A percentile compares a stretch with the other conserved stretches of the same genome.
These are phyloP conservation scores for Podila epigama DNA, from an alignment of 192 early-diverging fungal species.

Conservation along the genomic window DNA sequence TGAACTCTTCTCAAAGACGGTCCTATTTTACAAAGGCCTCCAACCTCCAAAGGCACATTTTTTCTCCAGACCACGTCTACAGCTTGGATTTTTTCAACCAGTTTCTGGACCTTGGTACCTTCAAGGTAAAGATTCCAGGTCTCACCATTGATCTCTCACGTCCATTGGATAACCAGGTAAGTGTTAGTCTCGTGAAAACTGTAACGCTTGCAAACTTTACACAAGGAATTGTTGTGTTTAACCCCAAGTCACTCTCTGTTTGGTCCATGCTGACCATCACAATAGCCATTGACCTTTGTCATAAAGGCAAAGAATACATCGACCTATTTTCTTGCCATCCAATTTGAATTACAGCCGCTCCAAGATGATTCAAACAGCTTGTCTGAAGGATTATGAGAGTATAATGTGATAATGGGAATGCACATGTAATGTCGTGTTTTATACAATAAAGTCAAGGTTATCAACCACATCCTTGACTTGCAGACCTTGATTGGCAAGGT, in stretches of 20 bases:
- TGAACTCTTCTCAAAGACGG: not conserved
- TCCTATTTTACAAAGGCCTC: slow-evolving; percentile 14
- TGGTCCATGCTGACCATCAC: not conserved
- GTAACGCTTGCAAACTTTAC: too few species aligned
- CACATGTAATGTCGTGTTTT: not conserved
- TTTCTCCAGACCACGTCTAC: slow-evolving; percentile 14
- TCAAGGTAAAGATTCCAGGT: slow-evolving; percentile 20
- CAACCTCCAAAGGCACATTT: not conserved
- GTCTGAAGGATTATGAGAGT: not conserved
- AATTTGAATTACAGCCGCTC: slow-evolving; percentile 62
- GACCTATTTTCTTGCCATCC: slow-evolving; percentile 72
- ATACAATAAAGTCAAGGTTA: slow-evolving; percentile 38
- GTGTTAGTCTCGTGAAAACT: too few species aligned
- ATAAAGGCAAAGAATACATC: slow-evolving; percentile 68
- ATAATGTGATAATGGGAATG: not conserved
- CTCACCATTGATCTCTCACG: slow-evolving; percentile 12
- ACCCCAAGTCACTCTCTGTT: not conserved
- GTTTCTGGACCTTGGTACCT: slow-evolving; percentile 14
- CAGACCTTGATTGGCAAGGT: slow-evolving; percentile 40
- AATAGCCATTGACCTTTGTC: slow-evolving; percentile 76
- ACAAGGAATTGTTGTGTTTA: not conserved
- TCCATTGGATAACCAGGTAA: slow-evolving; percentile 23
- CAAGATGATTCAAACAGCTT: slow-evolving; percentile 6
- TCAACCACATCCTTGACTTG: slow-evolving; percentile 40
- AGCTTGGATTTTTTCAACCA: slow-evolving; percentile 21